Evolutionary conservation across 2,329 filamentous ascomycete species (phyloP).

Genomic region (Claviceps maximensis): DNA sequence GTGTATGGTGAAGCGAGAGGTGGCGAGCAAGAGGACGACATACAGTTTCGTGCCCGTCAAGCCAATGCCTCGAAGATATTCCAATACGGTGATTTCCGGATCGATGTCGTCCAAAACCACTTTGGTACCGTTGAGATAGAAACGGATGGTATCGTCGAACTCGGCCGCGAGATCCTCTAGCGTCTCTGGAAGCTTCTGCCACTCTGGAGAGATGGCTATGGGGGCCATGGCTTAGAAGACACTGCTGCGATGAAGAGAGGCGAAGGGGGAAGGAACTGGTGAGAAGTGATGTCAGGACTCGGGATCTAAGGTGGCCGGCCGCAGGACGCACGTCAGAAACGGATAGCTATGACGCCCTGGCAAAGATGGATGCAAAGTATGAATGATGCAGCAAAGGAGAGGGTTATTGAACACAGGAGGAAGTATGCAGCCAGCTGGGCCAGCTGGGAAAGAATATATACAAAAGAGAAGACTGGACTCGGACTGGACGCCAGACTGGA

Average conservation of each 20-base stretch:
- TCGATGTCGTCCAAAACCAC: slow-evolving; percentile 78
- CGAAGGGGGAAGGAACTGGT: too few species aligned
- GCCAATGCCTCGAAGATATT: slow-evolving; percentile 86
- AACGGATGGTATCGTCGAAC: slow-evolving; percentile 79
- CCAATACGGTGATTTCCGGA: slow-evolving; percentile 80
- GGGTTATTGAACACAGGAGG: too few species aligned
- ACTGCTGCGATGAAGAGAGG: not conserved
- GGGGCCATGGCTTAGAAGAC: slow-evolving; percentile 35
- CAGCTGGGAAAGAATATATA: too few species aligned
- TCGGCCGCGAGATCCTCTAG: slow-evolving; percentile 47
- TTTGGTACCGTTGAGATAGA: slow-evolving; percentile 90
- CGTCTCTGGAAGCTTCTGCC: slow-evolving; percentile 20
- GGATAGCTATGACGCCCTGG: too few species aligned
- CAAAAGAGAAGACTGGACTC: too few species aligned
- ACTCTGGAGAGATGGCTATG: slow-evolving; percentile 37
- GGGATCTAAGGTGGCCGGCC: too few species aligned
- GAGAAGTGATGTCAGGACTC: too few species aligned
- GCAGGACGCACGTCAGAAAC: too few species aligned
- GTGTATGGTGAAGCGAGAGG: not conserved
- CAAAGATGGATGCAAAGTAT: too few species aligned
- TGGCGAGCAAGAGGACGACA: slow-evolving; percentile 10
- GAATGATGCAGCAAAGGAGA: too few species aligned
- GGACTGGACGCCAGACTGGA: too few species aligned
- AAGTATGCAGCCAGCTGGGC: too few species aligned
- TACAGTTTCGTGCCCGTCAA: slow-evolving; percentile 87